Conservation (phyloP, 2,329 filamentous ascomycete species). For the Diplodia mutila region DNA sequence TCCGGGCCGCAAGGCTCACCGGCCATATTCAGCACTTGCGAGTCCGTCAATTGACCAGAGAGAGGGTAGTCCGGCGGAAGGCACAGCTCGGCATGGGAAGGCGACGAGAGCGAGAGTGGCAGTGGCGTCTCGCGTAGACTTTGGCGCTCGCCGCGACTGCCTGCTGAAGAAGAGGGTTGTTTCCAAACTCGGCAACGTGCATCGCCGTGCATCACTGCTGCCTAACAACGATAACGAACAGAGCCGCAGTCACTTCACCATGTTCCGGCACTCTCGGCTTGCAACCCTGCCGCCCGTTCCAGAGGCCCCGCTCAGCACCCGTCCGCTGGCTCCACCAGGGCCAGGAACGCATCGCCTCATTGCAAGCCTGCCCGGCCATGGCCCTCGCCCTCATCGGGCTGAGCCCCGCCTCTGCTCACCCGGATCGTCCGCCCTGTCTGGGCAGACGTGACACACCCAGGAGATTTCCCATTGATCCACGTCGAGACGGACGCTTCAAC, state of each 20-base stretch:
- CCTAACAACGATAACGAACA: slow-evolving; percentile 1
- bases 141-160: neutral
- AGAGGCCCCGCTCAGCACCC: neutral
- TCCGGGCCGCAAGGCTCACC: neutral
- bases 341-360: neutral
- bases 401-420: neutral
- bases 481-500: neutral
- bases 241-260: neutral
- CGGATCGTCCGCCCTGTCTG: neutral
- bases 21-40: neutral
- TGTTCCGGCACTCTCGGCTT: neutral
- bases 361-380: neutral
- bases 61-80: too few species aligned
- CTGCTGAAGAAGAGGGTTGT: neutral
- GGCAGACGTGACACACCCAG: neutral
- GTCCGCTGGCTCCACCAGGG: neutral
- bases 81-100: neutral
- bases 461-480: neutral
- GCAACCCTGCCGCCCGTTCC: slow-evolving; percentile 2
- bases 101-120: neutral
- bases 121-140: slow-evolving; percentile 1
- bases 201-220: slow-evolving; percentile 3
- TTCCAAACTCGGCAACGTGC: slow-evolving; percentile 6
- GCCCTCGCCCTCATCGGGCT: slow-evolving; percentile 6
- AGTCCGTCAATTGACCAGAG: neutral